Conservation (phyloP, 805 yeast genomes). For the Wickerhamiella shivajii region DNA sequence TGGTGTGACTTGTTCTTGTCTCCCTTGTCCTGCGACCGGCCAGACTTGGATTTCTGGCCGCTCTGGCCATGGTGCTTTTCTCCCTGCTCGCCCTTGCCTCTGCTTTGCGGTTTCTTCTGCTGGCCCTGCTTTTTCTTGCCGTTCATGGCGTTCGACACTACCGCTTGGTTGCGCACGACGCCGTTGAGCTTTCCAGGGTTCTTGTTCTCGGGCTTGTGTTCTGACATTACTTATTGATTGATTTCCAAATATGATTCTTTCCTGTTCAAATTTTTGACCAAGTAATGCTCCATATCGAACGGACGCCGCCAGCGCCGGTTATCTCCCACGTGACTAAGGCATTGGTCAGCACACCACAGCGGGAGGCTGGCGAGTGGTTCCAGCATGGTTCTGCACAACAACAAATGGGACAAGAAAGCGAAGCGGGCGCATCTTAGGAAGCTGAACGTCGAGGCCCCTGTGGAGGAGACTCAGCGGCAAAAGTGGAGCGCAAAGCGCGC, state of each 20-base stretch:
- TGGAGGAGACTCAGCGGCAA: neutral
- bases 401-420: slow-evolving; percentile 37
- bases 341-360: no score
- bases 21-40: neutral
- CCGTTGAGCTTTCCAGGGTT: neutral
- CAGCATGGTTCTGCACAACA: slow-evolving; percentile 38
- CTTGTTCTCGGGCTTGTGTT: neutral
- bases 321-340: no score
- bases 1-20: neutral
- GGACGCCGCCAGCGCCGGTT: no score
- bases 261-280: no score
- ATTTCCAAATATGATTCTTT: no score
- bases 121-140: neutral
- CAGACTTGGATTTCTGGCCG: neutral
- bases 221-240: slow-evolving; percentile 3
- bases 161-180: slow-evolving; percentile 5
- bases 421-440: slow-evolving; percentile 29
- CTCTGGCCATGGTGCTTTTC: neutral
- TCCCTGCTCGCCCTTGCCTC: no score
- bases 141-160: slow-evolving; percentile 4
- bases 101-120: neutral
- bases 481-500: slow-evolving; percentile 4
- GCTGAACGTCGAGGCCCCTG: slow-evolving; percentile 24
- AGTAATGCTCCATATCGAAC: no score
- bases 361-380: neutral